A percentile compares a stretch with the other conserved stretches of the same genome.
Evolutionary conservation across 371 early-diverging fungal genomes (phyloP).

Genomic region (Gilbertella persicaria): DNA sequence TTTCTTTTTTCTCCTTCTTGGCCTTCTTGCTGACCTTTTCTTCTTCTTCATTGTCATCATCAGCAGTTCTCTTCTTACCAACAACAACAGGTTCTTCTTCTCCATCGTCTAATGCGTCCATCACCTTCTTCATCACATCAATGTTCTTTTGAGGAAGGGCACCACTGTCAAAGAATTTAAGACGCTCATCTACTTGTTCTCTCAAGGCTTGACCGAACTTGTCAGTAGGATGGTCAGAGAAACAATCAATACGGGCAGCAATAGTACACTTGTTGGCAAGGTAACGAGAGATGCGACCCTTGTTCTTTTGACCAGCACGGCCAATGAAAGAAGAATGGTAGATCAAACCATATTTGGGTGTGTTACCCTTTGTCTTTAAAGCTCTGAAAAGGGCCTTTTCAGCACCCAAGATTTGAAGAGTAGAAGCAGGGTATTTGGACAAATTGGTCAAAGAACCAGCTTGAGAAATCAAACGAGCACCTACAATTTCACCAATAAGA

Average conservation of each 20-base stretch:
- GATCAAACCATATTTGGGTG: slow-evolving; percentile 99
- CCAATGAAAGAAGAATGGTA: slow-evolving; percentile 97
- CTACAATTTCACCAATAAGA: slow-evolving; percentile 96
- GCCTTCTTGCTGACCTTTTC: slow-evolving; percentile 27
- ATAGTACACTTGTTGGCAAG: slow-evolving; percentile 99
- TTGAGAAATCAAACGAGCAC: slow-evolving; percentile 94
- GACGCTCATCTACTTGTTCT: slow-evolving; percentile 95
- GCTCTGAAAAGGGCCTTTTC: slow-evolving; percentile 99
- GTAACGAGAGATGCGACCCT: slow-evolving; percentile 97
- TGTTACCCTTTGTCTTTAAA: slow-evolving; percentile 96
- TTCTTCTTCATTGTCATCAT: slow-evolving; percentile 34
- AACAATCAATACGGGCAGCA: slow-evolving; percentile 98
- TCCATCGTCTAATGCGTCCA: slow-evolving; percentile 67
- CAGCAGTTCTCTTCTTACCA: slow-evolving; percentile 37
- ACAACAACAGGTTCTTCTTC: slow-evolving; percentile 45
- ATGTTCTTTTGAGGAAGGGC: slow-evolving; percentile 88
- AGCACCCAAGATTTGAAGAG: slow-evolving; percentile 99
- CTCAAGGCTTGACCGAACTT: slow-evolving; percentile 96
- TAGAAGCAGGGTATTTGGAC: slow-evolving; percentile 96
- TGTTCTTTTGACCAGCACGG: slow-evolving; percentile 94
- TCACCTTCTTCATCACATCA: slow-evolving; percentile 91
- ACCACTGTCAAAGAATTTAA: slow-evolving; percentile 92
- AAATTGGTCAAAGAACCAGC: slow-evolving; percentile 98
- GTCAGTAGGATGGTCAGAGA: slow-evolving; percentile 82
- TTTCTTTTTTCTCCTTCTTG: slow-evolving; percentile 58